These are phyloP conservation scores for Pisolithus orientalis DNA, from an alignment of 768 basidiomycete species.

Conservation along the genomic window DNA sequence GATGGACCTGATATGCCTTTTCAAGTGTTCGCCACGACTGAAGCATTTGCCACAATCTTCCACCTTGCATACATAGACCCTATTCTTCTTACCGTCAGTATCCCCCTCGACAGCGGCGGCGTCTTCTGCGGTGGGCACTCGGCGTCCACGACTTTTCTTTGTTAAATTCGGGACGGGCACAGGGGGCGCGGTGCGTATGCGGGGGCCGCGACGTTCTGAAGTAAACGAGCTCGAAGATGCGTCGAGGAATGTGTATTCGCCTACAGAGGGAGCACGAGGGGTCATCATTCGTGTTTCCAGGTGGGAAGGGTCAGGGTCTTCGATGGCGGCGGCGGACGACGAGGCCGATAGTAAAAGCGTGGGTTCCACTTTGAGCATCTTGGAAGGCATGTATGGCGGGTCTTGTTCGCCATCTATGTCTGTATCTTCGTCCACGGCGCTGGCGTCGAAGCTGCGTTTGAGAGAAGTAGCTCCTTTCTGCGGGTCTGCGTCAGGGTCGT, in stretches of 20 bases:
- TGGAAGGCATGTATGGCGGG: constrained; percentile 13
- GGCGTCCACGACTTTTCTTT: constrained; percentile 74
- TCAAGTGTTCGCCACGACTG: constrained; percentile 68
- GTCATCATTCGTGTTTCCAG: constrained; percentile 4
- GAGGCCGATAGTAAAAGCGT: constrained; percentile 18
- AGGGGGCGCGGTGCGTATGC: constrained; percentile 52
- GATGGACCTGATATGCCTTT: constrained; percentile 68
- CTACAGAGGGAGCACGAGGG: constrained; percentile 22
- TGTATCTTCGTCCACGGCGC: constrained; percentile 30
- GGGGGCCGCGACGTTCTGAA: constrained; percentile 39
- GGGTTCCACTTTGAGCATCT: constrained; percentile 25
- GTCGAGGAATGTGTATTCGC: constrained; percentile 30
- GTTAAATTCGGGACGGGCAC: constrained; percentile 72
- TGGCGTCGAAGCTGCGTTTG: constrained; percentile 29
- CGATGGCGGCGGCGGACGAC: constrained; percentile 25
- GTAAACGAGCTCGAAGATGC: constrained; percentile 31
- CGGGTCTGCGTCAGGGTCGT: constrained; percentile 21
- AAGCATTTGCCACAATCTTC: constrained; percentile 70
- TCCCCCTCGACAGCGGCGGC: constrained; percentile 16
- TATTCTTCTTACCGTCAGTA: constrained; percentile 26
- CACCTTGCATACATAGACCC: constrained; percentile 56
- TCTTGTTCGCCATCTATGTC: constrained; percentile 25
- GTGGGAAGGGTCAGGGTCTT: constrained; percentile 13
- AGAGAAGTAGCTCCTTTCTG: constrained; percentile 18
- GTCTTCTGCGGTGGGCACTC: constrained; percentile 53